A percentile compares a stretch with the other conserved stretches of the same genome.
phyloP scores from a whole-genome alignment of 1,139 yeast species.

The Blastobotrys petasosporus region DNA sequence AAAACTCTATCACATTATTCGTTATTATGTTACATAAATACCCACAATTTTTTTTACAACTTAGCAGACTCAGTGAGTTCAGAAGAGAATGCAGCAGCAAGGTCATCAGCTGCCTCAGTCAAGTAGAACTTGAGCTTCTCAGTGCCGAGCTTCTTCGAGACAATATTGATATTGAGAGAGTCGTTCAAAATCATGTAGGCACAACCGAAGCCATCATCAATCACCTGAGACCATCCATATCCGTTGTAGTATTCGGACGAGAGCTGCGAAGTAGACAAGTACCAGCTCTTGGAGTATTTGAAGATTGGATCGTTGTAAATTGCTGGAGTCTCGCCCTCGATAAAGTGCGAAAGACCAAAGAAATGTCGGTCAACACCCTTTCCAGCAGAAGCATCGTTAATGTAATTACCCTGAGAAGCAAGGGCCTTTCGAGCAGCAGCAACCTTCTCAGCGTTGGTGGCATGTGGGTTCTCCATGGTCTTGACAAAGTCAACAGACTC shows the following conservation, averaged over 20 bases:
- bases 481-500: slow-evolving; percentile 70
- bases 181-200: slow-evolving; percentile 90
- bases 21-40: neutral
- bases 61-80: slow-evolving; percentile 33
- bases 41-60: slow-evolving; percentile 23
- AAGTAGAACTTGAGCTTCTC: slow-evolving; percentile 65
- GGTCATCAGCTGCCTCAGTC: slow-evolving; percentile 74
- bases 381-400: slow-evolving; percentile 77
- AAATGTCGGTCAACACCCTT: slow-evolving; percentile 91
- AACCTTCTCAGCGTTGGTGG: slow-evolving; percentile 54
- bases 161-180: slow-evolving; percentile 80
- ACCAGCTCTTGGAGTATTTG: slow-evolving; percentile 77
- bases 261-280: slow-evolving; percentile 80
- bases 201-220: slow-evolving; percentile 88
- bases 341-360: slow-evolving; percentile 76
- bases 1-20: neutral
- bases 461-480: slow-evolving; percentile 61
- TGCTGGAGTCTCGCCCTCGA: slow-evolving; percentile 59
- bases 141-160: slow-evolving; percentile 67
- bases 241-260: slow-evolving; percentile 86
- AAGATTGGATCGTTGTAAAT: slow-evolving; percentile 73
- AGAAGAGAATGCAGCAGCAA: slow-evolving; percentile 54
- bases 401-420: slow-evolving; percentile 67
- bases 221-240: slow-evolving; percentile 96
- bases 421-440: slow-evolving; percentile 68